Evolutionary conservation across 139 green algal species (phyloP), one percentile per base, ranked within the genome.

Genomic region (Coelastrella sp.): DNA sequence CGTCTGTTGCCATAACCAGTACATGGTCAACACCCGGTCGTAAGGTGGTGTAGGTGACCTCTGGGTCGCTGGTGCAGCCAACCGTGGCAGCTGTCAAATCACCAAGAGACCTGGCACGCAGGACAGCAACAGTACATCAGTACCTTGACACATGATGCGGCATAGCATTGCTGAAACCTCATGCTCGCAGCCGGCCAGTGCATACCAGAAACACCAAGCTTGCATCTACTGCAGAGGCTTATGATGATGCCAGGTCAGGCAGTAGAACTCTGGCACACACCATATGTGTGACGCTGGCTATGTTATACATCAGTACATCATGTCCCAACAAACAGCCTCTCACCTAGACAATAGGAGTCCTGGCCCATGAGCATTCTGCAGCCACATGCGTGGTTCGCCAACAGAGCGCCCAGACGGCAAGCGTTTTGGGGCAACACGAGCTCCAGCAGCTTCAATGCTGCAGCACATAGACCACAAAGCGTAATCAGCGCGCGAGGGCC

Each of bases 1-100:
- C 93, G 66, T 95, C 93, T 5, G 61, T 89, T 32, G 93, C 93
- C n/a, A 95, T 91, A 11, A 95, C 83, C 73, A 95, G 78, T 74
- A 90, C 92, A 64, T 85, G 79, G 71, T 95, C 92, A 17, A 92
- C 61, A 54, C 68, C 61, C 4, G 88, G 90, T 32, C 89, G 56
- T 23, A 95, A 90, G 5, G 90, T 92, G 17, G 88, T 86, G 82
- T 90, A 93, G 6, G 92, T 88, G 47, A 95, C 77, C 84, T 95
- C 93, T 3, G 93, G 93, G 75, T 92, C 87, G 4, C 89, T 85
- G n/a, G 92, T 94, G 91, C 93, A 95, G 77, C 93, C 93, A 58
- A 95, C 91, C 19, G 78, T 91, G 77, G 88, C 90, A 54, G 93
- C 93, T 66, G 93, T 93, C 58, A 93, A 65, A 64, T 95, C 93